phyloP scores from a whole-genome alignment of 148 eudicot species.

The Arctostaphylos glauca region DNA sequence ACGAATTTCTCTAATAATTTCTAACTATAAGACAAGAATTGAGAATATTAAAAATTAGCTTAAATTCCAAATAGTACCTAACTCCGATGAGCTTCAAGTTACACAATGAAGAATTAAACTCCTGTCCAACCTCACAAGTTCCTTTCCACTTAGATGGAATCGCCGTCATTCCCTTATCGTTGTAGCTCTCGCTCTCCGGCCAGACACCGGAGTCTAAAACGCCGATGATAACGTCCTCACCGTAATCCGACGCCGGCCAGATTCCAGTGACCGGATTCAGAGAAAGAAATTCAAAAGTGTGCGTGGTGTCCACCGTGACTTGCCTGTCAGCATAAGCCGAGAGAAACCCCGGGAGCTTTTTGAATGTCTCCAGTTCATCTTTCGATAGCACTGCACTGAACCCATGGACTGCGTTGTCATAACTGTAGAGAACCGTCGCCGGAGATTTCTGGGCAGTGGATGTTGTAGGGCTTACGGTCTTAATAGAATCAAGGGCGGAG shows the following conservation, averaged over 20 bases:
- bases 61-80: neutral
- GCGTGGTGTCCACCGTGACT: conserved; percentile 53
- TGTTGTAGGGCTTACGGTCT: neutral
- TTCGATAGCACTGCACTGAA: conserved; percentile 42
- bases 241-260: conserved; percentile 55
- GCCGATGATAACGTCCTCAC: conserved; percentile 49
- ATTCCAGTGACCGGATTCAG: conserved; percentile 39
- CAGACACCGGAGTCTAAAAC: conserved; percentile 61
- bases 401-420: conserved; percentile 45
- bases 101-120: conserved; percentile 46
- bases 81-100: conserved; percentile 61
- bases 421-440: conserved; percentile 32
- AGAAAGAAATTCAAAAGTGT: conserved; percentile 42
- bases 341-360: conserved; percentile 38
- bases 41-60: neutral
- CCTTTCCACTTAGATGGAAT: conserved; percentile 55
- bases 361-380: conserved; percentile 29
- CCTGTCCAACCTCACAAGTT: conserved; percentile 40
- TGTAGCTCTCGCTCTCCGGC: conserved; percentile 64
- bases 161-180: conserved; percentile 42
- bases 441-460: conserved; percentile 5
- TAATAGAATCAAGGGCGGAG: conserved; percentile 37
- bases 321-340: conserved; percentile 32
- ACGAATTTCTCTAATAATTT: too few species aligned
- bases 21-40: neutral